Evolutionary conservation across 2,329 filamentous ascomycete species (phyloP), one percentile per base, ranked within the genome.

Genomic region (Phaeophleospora eucalypticola): DNA sequence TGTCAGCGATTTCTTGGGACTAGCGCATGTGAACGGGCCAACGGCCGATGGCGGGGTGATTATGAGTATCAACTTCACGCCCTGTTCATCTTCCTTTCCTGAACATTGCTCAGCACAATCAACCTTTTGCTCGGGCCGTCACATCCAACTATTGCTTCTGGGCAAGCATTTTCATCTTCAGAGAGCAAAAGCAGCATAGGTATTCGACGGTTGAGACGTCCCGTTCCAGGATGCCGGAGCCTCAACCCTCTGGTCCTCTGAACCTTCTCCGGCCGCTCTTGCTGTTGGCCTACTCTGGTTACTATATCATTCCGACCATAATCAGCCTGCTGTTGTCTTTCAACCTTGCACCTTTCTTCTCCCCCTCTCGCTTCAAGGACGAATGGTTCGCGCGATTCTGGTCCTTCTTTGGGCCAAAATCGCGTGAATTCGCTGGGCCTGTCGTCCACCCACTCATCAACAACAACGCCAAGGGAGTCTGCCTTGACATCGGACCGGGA

Each of bases 341-440:
- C 46, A 52, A 65, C 19, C 24, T 65, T 43, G 42, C 36, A 8
- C 49, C 60, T 34, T 51, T 67, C 18, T 42, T 57, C 40, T 54
- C 48, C 35, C 51, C 58, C 49, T 51, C 46, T 46, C 49, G 53
- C 32, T 64, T 69, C 57, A 67, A 70, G 56, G 58, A 67, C 36
- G 63, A 59, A 52, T 83, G 81, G 77, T 86, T 86, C 65, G 73
- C 73, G 43, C 65, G 67, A 34, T 84, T 86, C 66, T 86, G 82
- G 82, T 65, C 65, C 27, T 69, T 60, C 44, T 71, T 73, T 36
- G 80, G 80, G 0, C 79, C 81, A 0, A 50, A 63, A 3, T 69
- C 79, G 3, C 74, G 76, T 47, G 51, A 65, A n/a, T 58, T 52
- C 34, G 72, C 67, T 15, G 69, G 68, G 29, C 58, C 57, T 0